Conservation (phyloP, 192 early-diverging fungal genomes). For the Backusella westeae region DNA sequence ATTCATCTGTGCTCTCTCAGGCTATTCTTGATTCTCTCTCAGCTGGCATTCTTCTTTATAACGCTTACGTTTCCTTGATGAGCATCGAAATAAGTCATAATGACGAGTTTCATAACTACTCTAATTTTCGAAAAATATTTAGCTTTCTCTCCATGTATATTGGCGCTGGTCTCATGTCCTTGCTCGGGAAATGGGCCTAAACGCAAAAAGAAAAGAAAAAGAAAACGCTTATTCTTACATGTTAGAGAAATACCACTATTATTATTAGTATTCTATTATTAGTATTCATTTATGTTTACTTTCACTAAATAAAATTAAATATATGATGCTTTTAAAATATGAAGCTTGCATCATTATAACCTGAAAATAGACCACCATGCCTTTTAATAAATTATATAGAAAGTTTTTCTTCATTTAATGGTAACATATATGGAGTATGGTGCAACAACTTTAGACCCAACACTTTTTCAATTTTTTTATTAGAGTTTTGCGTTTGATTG, state of each 20-base stretch:
- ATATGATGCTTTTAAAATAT: too few species aligned
- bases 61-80: conserved; percentile 70
- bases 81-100: conserved; percentile 46
- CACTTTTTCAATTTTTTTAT: too few species aligned
- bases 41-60: conserved; percentile 81
- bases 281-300: not conserved
- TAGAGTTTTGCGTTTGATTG: too few species aligned
- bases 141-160: conserved; percentile 31
- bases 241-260: not conserved
- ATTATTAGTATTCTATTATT: not conserved
- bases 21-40: conserved; percentile 77
- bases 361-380: too few species aligned
- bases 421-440: not conserved
- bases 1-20: conserved; percentile 55
- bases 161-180: conserved; percentile 34
- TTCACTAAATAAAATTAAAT: not conserved
- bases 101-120: conserved; percentile 6
- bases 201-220: not conserved
- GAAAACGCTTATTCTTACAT: not conserved
- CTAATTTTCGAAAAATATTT: not conserved
- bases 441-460: too few species aligned
- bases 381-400: not conserved
- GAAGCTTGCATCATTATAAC: too few species aligned
- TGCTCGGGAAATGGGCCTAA: conserved; percentile 35
- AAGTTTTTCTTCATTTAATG: too few species aligned